Base-by-base conservation (phyloP, 225 moss, liverwort and hornwort genomes). In the Rhytidiadelphus loreus region DNA sequence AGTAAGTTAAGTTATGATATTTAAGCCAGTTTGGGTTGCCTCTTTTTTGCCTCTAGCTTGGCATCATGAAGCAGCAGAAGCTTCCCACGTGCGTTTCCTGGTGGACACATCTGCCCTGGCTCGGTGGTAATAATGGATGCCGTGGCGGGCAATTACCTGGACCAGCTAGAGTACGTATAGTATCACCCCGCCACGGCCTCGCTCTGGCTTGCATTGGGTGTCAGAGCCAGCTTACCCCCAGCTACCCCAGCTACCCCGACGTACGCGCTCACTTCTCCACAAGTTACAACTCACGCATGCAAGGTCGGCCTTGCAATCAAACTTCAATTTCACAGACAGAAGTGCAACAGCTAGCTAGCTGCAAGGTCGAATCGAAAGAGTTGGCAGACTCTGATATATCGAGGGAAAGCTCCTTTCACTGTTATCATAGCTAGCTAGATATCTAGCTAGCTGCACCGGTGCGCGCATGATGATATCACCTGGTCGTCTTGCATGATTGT, bases 401-500 rank as follows among this genome's bases (percentile, higher is more conserved):
- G n/a, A n/a, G 35, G 21, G 57, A 52, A 17, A 57, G 39, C 57
- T 28, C 22, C 15, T 37, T 14, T 23, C 53, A 8, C 77, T 24
- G 13, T 16, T 13, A 30, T 77, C 53, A 37, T 37, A 8, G 13
- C 50, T 8, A 16, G 41, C 19, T 56, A 16, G 15, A 52, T 50
- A 50, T 20, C 29, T 56, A 8, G 73, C 46, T 74, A 35, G 81
- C 59, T 50, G 82, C 82, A 50, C 50, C 60, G 29, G 80, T 73
- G 73, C 73, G n/a, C 43, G 43, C 71, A 71, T 93, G 65, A 94
- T 90, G 70, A 70, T 77, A 16, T 52, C 87, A 95, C 52, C 60
- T 86, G 58, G 58, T 91, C 91, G 43, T 93, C 91, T 87, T 93
- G 91, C 72, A 58, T 29, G 69, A 85, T 88, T 46, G 93, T 92